phyloP scores from a whole-genome alignment of 805 yeast species.

The Dipodascopsis uninucleata region DNA sequence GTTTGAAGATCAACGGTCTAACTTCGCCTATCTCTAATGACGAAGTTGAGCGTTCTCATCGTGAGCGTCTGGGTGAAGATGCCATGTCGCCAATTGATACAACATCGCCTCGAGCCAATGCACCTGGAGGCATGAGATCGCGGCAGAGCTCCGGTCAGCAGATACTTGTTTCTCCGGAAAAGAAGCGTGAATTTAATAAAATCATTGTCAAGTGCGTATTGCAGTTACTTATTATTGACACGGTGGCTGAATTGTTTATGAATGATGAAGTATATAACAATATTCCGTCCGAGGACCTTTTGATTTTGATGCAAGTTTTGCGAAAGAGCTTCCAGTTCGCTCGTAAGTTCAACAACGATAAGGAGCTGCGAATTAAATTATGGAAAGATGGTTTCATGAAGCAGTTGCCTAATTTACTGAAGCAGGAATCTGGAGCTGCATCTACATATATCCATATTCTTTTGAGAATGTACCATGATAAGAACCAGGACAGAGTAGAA shows the following conservation, averaged over 20 bases:
- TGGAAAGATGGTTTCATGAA: conserved; percentile 93
- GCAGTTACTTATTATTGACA: conserved; percentile 84
- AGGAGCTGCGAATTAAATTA: conserved; percentile 77
- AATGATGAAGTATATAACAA: conserved; percentile 58
- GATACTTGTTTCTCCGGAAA: conserved; percentile 35
- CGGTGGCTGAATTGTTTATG: conserved; percentile 69
- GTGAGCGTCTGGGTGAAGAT: conserved; percentile 18
- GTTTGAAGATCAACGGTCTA: conserved; percentile 24
- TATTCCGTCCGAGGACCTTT: conserved; percentile 64
- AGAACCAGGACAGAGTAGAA: conserved; percentile 46
- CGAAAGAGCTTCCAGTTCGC: conserved; percentile 77
- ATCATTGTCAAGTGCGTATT: conserved; percentile 90
- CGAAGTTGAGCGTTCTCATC: conserved; percentile 18
- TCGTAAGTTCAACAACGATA: conserved; percentile 80
- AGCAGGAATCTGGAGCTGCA: conserved; percentile 87
- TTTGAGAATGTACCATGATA: conserved; percentile 74
- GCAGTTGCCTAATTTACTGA: conserved; percentile 82
- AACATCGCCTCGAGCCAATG: background rate
- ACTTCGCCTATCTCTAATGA: conserved; percentile 7
- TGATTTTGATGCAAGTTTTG: conserved; percentile 57
- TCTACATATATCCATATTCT: conserved; percentile 79
- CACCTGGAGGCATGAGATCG: conserved; percentile 1
- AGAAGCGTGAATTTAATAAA: conserved; percentile 53
- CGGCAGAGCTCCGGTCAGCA: background rate
- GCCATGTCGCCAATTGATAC: background rate